Evolutionary conservation across 805 yeast genomes (phyloP).

Genomic region (Komagataella pseudopastoris): DNA sequence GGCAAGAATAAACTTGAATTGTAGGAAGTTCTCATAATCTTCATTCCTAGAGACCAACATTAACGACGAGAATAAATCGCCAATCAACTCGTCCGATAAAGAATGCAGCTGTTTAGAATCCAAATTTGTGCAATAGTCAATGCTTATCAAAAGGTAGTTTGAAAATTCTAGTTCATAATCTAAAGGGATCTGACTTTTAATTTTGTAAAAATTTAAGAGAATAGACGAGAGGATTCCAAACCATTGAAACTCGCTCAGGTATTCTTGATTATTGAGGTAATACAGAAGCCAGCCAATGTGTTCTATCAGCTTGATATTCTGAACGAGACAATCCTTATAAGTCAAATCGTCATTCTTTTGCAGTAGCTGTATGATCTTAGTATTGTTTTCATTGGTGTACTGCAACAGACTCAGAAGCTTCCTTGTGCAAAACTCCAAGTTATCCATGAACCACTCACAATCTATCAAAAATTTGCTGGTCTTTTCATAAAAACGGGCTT

Average conservation of each 20-base stretch:
- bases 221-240: constrained; percentile 24
- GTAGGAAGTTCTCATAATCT: constrained; percentile 50
- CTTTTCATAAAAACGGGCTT: constrained; percentile 11
- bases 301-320: constrained; percentile 16
- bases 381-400: constrained; percentile 14
- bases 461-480: constrained; percentile 13
- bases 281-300: constrained; percentile 17
- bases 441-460: constrained; percentile 17
- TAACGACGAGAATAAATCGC: constrained; percentile 27
- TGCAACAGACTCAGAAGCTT: constrained; percentile 32
- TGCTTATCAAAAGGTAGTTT: background rate
- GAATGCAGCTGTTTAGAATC: constrained; percentile 21
- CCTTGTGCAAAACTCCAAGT: constrained; percentile 31
- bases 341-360: background rate
- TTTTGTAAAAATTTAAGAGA: constrained; percentile 11
- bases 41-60: constrained; percentile 26
- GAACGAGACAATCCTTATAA: background rate
- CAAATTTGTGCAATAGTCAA: background rate
- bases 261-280: constrained; percentile 13
- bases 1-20: constrained; percentile 58
- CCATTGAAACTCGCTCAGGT: constrained; percentile 39
- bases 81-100: constrained; percentile 31
- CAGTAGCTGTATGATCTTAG: background rate
- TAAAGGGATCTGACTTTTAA: constrained; percentile 3
- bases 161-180: background rate